phyloP scores from a whole-genome alignment of 1,139 yeast species.

The Saccharomycopsis phalli region DNA sequence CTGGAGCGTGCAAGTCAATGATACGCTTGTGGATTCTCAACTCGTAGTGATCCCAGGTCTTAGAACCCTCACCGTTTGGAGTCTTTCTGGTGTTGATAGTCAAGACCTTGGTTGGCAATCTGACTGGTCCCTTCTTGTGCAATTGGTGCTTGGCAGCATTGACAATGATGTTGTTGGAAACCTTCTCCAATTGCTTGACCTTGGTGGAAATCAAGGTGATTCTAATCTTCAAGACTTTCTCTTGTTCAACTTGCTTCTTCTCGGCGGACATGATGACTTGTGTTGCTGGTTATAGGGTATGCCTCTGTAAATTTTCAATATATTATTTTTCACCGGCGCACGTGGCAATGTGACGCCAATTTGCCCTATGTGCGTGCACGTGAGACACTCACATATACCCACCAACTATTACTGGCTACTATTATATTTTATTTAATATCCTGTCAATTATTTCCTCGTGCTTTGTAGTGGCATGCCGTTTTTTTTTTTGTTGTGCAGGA shows the following conservation, averaged over 20 bases:
- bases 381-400: too few species aligned
- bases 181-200: conserved; percentile 96
- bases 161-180: conserved; percentile 78
- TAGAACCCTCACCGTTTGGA: conserved; percentile 99
- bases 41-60: conserved; percentile 99
- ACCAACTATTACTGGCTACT: too few species aligned
- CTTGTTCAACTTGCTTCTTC: conserved; percentile 79
- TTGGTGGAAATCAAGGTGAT: conserved; percentile 98
- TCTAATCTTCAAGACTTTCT: conserved; percentile 94
- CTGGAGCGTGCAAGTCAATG: conserved; percentile 97
- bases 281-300: background rate
- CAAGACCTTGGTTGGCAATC: conserved; percentile 99
- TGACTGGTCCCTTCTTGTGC: conserved; percentile 96
- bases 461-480: too few species aligned
- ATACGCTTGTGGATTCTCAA: conserved; percentile 99
- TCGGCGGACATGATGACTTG: conserved; percentile 57
- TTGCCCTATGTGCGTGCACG: too few species aligned
- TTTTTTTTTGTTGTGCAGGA: too few species aligned
- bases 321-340: too few species aligned
- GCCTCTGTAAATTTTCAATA: too few species aligned
- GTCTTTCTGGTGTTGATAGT: conserved; percentile 99
- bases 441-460: too few species aligned
- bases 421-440: too few species aligned
- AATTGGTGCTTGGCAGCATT: conserved; percentile 80
- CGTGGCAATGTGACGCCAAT: too few species aligned